These are phyloP conservation scores for Xerocomus nothofagi DNA, from an alignment of 1,284 basidiomycete species.

Conservation along the genomic window DNA sequence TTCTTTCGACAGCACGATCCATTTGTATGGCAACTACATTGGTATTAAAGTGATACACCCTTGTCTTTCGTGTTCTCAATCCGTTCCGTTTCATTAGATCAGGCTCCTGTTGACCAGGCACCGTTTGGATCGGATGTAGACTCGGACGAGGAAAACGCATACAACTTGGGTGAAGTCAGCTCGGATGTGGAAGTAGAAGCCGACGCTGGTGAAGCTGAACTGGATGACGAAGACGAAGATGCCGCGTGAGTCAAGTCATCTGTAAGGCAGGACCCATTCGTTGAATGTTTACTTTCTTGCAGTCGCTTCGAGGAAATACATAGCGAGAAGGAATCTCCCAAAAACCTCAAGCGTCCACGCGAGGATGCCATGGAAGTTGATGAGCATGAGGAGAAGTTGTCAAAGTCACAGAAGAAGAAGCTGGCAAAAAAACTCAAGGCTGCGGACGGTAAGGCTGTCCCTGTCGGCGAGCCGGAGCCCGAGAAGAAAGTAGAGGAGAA, in stretches of 20 bases:
- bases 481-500: slow-evolving; percentile 39
- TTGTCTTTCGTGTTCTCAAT: background rate
- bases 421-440: slow-evolving; percentile 74
- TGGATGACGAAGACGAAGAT: slow-evolving; percentile 58
- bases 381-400: slow-evolving; percentile 40
- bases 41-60: slow-evolving; percentile 43
- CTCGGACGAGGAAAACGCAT: slow-evolving; percentile 56
- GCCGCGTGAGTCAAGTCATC: slow-evolving; percentile 38
- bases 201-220: slow-evolving; percentile 55
- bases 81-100: slow-evolving; percentile 39
- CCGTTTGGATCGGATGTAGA: slow-evolving; percentile 43
- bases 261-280: background rate
- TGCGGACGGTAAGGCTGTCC: slow-evolving; percentile 57
- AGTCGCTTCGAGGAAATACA: slow-evolving; percentile 71
- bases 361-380: slow-evolving; percentile 51
- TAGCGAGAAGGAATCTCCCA: slow-evolving; percentile 23
- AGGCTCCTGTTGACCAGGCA: slow-evolving; percentile 47
- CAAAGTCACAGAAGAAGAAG: slow-evolving; percentile 67
- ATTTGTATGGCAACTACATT: slow-evolving; percentile 91
- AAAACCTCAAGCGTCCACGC: slow-evolving; percentile 59
- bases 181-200: slow-evolving; percentile 78
- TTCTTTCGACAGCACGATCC: slow-evolving; percentile 59
- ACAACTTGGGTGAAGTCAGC: slow-evolving; percentile 68
- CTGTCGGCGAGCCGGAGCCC: slow-evolving; percentile 37
- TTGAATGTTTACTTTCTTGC: slow-evolving; percentile 1